phyloP scores from a whole-genome alignment of 2,329 filamentous ascomycete species.

The Spiromastix sp. region DNA sequence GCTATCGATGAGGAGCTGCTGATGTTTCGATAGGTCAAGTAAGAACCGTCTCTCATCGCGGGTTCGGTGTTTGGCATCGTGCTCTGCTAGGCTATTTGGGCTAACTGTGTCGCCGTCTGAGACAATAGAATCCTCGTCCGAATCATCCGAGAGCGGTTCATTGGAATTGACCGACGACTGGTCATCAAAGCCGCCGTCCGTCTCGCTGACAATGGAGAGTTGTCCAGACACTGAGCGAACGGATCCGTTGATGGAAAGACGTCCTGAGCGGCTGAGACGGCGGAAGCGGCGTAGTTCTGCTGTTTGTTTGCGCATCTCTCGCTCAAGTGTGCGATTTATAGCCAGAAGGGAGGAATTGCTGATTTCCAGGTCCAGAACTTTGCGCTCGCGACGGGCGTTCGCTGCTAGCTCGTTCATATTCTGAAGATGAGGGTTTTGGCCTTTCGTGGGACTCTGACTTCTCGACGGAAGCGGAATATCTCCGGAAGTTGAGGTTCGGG shows the following conservation, averaged over 20 bases:
- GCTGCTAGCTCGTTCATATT: conserved; percentile 64
- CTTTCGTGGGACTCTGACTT: conserved; percentile 8
- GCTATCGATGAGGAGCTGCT: conserved; percentile 76
- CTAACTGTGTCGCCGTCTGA: conserved; percentile 28
- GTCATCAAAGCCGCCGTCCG: conserved; percentile 26
- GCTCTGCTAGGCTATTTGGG: conserved; percentile 23
- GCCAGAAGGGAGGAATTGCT: conserved; percentile 90
- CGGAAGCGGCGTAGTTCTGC: conserved; percentile 76
- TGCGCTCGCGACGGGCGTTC: conserved; percentile 84
- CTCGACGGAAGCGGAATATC: conserved; percentile 7
- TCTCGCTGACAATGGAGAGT: conserved; percentile 37
- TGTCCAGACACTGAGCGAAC: conserved; percentile 35
- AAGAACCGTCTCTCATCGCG: conserved; percentile 75
- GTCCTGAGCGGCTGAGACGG: conserved; percentile 72
- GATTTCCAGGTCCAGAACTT: conserved; percentile 92
- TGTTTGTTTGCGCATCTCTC: conserved; percentile 83
- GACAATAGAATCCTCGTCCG: conserved; percentile 27
- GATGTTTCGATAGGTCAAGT: conserved; percentile 78
- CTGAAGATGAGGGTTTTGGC: conserved; percentile 5
- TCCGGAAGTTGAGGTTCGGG: conserved; percentile 6
- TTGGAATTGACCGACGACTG: conserved; percentile 20
- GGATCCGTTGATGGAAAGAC: conserved; percentile 51
- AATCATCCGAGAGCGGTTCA: conserved; percentile 29
- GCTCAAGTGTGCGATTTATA: conserved; percentile 87
- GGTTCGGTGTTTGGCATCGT: conserved; percentile 46